Base-by-base conservation (phyloP, 2,329 filamentous ascomycete species). In the Ophiostoma perfectum region DNA sequence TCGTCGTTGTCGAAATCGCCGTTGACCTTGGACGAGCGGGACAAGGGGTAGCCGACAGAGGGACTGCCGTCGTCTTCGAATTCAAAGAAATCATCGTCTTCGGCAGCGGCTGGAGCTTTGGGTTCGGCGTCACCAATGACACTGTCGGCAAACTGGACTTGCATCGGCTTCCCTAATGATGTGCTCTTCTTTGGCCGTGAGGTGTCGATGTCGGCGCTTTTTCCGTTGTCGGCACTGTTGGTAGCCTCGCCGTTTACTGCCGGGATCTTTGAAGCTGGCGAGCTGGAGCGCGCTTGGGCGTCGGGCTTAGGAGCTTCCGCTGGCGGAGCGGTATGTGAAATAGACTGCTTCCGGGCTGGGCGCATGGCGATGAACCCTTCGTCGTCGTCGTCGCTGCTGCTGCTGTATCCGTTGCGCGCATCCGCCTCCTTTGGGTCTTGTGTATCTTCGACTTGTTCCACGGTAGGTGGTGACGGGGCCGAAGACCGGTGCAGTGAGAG, bases 51-150 rank as follows among this genome's bases (percentile, higher is more conserved):
- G 27, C 72, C 72, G 4, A 70, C 38, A 0, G 27, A 36, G 44
- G 80, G 78, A 39, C 80, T 76, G 63, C 42, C 66, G 8, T 52
- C 58, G 4, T 11, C 18, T n/a, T 79, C 73, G 38, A 74, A 73
- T 0, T 68, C 72, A 41, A 73, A 74, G 2, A 73, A 67, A 38
- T 66, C 71, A 39, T 72, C 71, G 16, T 69, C 67, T 39, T 55
- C 16, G 38, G 8, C 39, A 8, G 2, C n/a, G 44, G 52, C 65
- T 12, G 16, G 8, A 7, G 14, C 65, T 39, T 60, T 63, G 16
- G 39, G 14, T 39, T 63, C 18, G n/a, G 27, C 5, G 8, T 62
- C 60, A 41, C 44, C 38, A n/a, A 41, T 14, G 6, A 41, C 67
- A n/a, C 67, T 18, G 44, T 38, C 44, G 41, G 65, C 49, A 18